Evolutionary conservation across 306 rosid species (phyloP).

Genomic region (Cercis canadensis): DNA sequence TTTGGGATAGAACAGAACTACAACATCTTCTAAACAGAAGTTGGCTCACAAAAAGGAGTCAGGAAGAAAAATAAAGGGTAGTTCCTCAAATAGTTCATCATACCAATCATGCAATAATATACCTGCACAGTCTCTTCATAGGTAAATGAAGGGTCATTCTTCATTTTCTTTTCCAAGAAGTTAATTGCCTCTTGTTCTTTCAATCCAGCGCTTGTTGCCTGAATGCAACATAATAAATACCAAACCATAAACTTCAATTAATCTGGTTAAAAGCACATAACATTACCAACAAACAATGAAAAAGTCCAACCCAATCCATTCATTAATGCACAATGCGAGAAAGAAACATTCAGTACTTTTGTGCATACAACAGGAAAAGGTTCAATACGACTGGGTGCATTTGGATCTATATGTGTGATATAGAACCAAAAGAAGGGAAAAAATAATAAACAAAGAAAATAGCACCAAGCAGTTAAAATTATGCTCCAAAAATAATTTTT

Average conservation of each 20-base stretch:
- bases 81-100: too few relatives aligned
- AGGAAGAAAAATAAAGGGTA: too few relatives aligned
- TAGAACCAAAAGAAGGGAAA: background rate
- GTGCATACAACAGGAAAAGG: background rate
- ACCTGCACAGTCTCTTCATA: conserved; percentile 99
- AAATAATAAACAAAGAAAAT: background rate
- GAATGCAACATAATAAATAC: conserved; percentile 40
- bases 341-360: conserved; percentile 13
- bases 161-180: conserved; percentile 99
- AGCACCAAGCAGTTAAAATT: background rate
- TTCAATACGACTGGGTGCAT: conserved; percentile 9
- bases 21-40: too few relatives aligned
- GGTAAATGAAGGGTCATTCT: conserved; percentile 91
- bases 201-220: conserved; percentile 98
- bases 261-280: background rate
- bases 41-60: too few relatives aligned
- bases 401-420: background rate
- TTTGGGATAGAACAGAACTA: too few relatives aligned
- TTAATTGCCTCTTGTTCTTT: conserved; percentile 99
- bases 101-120: conserved; percentile 2
- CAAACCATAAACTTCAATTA: conserved; percentile 33
- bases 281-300: background rate
- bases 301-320: background rate
- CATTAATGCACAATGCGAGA: background rate
- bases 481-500: background rate